A percentile compares a stretch with the other conserved stretches of the same genome.
These are phyloP conservation scores for Brassica juncea DNA, from an alignment of 345 rosid species.

Conservation along the genomic window DNA sequence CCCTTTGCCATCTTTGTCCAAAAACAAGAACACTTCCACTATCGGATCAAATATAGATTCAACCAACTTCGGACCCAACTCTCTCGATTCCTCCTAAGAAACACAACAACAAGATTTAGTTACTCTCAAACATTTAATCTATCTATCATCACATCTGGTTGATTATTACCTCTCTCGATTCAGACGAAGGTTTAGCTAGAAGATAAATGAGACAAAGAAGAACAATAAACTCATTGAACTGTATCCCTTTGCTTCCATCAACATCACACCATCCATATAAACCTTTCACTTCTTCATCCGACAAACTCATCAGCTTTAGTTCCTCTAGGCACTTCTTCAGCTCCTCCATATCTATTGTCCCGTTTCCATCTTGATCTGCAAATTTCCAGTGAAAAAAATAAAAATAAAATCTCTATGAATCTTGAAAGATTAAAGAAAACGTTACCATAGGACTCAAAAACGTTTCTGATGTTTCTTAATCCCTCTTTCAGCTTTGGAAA, in stretches of 20 bases:
- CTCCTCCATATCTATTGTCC: slow-evolving; percentile 67
- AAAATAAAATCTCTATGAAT: not conserved
- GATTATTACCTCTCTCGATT: slow-evolving; percentile 36
- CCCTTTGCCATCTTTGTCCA: slow-evolving; percentile 79
- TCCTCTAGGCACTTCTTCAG: slow-evolving; percentile 66
- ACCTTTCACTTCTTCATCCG: slow-evolving; percentile 70
- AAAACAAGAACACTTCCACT: slow-evolving; percentile 76
- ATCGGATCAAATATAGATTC: slow-evolving; percentile 71
- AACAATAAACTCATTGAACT: slow-evolving; percentile 81
- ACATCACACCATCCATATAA: slow-evolving; percentile 77
- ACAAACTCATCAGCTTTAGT: slow-evolving; percentile 51
- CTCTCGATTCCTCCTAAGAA: slow-evolving; percentile 51
- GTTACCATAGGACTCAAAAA: slow-evolving; percentile 68
- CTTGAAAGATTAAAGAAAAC: slow-evolving; percentile 38
- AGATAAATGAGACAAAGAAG: slow-evolving; percentile 78
- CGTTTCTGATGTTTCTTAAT: slow-evolving; percentile 60
- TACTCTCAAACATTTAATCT: slow-evolving; percentile 9
- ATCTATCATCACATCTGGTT: not conserved
- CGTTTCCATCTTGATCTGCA: slow-evolving; percentile 70
- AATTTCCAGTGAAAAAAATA: not conserved
- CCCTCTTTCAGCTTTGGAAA: slow-evolving; percentile 70
- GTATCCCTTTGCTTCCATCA: slow-evolving; percentile 75
- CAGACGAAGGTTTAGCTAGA: slow-evolving; percentile 55
- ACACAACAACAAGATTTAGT: slow-evolving; percentile 20
- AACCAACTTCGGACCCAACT: slow-evolving; percentile 49